Conservation (phyloP, 2,329 filamentous ascomycete species). For the Calonectria pseudoreteaudii region DNA sequence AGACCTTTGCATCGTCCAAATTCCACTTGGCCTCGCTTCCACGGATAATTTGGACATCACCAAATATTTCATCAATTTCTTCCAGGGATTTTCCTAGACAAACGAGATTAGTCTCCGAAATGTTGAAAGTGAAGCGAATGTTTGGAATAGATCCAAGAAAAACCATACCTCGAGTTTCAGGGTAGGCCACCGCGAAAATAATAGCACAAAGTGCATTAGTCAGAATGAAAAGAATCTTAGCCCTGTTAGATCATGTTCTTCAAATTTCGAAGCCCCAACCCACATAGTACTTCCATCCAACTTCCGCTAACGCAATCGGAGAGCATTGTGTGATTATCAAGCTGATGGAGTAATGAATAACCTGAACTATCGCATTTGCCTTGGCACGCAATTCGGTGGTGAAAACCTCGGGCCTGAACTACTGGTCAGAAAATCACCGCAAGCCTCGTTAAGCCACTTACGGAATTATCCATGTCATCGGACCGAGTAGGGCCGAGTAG, state of each 20-base stretch:
- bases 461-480: conserved; percentile 58
- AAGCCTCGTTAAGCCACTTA: conserved; percentile 33
- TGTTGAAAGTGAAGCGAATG: not conserved
- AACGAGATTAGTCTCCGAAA: conserved; percentile 13
- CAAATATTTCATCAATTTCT: conserved; percentile 55
- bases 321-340: conserved; percentile 55
- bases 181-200: conserved; percentile 51
- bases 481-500: conserved; percentile 53
- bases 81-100: conserved; percentile 52
- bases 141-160: accelerated
- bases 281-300: conserved; percentile 57
- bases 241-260: not conserved
- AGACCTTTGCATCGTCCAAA: conserved; percentile 13
- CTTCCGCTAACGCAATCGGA: conserved; percentile 51
- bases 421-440: accelerated
- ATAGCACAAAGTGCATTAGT: conserved; percentile 52
- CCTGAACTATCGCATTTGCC: conserved; percentile 55
- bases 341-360: conserved; percentile 55
- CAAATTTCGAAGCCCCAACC: not conserved
- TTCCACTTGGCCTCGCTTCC: conserved; percentile 38
- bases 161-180: conserved; percentile 50
- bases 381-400: conserved; percentile 55
- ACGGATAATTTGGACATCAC: conserved; percentile 47
- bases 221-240: conserved; percentile 52
- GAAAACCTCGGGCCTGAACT: conserved; percentile 52